Evolutionary conservation across 495 filamentous ascomycete species (phyloP).

Genomic region (Neurospora sp.): DNA sequence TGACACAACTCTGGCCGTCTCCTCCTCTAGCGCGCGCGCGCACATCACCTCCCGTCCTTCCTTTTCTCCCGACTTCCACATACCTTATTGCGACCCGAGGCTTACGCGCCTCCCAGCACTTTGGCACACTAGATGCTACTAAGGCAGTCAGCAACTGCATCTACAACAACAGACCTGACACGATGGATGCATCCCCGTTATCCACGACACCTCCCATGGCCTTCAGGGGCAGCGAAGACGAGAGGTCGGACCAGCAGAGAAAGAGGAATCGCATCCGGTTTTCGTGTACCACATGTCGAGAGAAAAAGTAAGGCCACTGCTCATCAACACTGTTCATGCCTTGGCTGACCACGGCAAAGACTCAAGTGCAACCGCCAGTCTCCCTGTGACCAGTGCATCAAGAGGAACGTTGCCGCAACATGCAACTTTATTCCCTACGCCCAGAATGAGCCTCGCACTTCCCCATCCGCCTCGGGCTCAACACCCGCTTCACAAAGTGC

Average conservation of each 20-base stretch:
- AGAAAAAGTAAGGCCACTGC: slow-evolving; percentile 33
- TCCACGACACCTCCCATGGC: background rate
- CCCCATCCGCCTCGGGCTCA: slow-evolving; percentile 24
- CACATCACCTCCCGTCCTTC: background rate
- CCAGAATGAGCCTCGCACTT: background rate
- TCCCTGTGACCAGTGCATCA: slow-evolving; percentile 41
- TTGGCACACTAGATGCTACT: background rate
- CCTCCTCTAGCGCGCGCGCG: background rate
- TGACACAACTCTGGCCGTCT: background rate
- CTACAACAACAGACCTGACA: background rate
- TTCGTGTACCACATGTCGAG: slow-evolving; percentile 43
- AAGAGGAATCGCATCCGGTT: slow-evolving; percentile 44
- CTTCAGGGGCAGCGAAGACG: background rate
- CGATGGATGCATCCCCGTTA: background rate
- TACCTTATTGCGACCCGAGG: background rate
- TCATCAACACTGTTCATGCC: background rate
- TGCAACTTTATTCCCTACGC: slow-evolving; percentile 33
- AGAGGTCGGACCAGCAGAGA: slow-evolving; percentile 14
- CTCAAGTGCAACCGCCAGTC: slow-evolving; percentile 43
- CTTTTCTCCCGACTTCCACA: background rate
- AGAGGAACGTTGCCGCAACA: slow-evolving; percentile 30
- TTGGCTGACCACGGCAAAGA: slow-evolving; percentile 15
- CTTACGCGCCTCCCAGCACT: background rate
- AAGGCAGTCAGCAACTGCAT: background rate
- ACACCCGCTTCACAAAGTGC: slow-evolving; percentile 30